These are phyloP conservation scores for Suhomyces faveliae DNA, from an alignment of 805 yeast genomes.

Conservation along the genomic window DNA sequence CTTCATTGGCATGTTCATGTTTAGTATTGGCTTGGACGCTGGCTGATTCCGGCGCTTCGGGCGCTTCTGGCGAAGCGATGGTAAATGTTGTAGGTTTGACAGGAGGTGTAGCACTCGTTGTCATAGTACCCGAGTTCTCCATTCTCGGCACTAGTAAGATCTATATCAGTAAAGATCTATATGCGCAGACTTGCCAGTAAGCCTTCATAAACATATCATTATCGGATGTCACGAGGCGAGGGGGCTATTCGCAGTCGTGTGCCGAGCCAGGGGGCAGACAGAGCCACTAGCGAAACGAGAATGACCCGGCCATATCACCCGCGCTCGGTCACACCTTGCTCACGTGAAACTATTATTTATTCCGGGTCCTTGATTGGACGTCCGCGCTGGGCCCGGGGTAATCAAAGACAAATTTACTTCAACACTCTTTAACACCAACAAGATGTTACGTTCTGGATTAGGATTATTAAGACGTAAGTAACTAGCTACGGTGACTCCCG, in stretches of 20 bases:
- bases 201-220: not conserved
- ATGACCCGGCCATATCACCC: not conserved
- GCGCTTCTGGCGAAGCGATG: slow-evolving; percentile 1
- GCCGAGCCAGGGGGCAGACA: not conserved
- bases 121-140: not conserved
- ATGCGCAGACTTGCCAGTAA: too few relatives aligned
- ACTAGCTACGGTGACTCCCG: not conserved
- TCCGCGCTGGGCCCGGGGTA: slow-evolving; percentile 8
- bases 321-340: not conserved
- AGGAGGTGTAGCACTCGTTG: not conserved
- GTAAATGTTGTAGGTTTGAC: slow-evolving; percentile 1
- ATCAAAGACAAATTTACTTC: not conserved
- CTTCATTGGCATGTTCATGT: too few relatives aligned
- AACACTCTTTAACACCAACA: slow-evolving; percentile 3
- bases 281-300: not conserved
- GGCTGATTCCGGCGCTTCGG: too few relatives aligned
- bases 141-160: not conserved
- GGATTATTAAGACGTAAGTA: slow-evolving; percentile 29
- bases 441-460: slow-evolving; percentile 36
- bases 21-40: too few relatives aligned
- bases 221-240: slow-evolving; percentile 1
- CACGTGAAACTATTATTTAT: slow-evolving; percentile 11
- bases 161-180: not conserved
- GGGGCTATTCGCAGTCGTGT: slow-evolving; percentile 4
- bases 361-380: slow-evolving; percentile 10